Conservation (phyloP, 2,329 filamentous ascomycete genomes). For the Byssochlamys sp. region DNA sequence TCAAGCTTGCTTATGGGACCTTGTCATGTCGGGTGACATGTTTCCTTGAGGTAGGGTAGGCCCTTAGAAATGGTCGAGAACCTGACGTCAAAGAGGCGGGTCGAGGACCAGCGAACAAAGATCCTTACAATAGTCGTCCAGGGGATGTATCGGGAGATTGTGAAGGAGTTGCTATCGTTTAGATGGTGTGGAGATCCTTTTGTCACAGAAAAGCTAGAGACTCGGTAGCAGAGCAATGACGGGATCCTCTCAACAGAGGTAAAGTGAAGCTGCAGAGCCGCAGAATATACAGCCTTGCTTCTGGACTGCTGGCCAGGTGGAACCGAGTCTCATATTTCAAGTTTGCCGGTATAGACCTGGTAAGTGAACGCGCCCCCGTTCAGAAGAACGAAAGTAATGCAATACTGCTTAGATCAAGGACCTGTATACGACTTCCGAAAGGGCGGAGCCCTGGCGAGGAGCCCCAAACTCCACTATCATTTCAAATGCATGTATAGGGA, state of each 20-base stretch:
- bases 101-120: background rate
- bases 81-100: background rate
- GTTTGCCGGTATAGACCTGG: background rate
- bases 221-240: background rate
- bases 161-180: background rate
- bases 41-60: background rate
- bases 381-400: background rate
- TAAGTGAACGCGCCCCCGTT: background rate
- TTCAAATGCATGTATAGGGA: background rate
- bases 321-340: background rate
- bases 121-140: background rate
- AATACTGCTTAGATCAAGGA: background rate
- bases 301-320: background rate
- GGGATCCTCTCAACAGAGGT: background rate
- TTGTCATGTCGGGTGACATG: background rate
- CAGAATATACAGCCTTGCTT: background rate
- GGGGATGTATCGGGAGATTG: background rate
- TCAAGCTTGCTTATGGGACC: background rate
- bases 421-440: background rate
- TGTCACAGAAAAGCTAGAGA: background rate
- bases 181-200: background rate
- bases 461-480: background rate
- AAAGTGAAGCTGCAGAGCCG: background rate
- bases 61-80: background rate
- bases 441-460: background rate